Evolutionary conservation across 1,284 basidiomycete species (phyloP).

Genomic region (Moniliella sp.): DNA sequence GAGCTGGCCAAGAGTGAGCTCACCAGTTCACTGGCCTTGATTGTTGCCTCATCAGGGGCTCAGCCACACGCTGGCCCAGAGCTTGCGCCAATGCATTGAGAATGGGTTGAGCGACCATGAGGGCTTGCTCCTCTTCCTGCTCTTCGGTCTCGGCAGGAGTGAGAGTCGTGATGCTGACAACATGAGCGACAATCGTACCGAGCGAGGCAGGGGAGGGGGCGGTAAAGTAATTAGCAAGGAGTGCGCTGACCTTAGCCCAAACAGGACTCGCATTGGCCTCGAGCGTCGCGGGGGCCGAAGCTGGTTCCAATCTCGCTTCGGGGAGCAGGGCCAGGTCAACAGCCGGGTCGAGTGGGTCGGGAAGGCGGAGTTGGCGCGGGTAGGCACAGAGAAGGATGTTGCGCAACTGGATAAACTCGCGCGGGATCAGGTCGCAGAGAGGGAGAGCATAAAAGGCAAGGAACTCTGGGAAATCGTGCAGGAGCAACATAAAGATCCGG

Average conservation of each 20-base stretch:
- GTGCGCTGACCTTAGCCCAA: constrained; percentile 39
- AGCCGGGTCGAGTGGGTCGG: constrained; percentile 49
- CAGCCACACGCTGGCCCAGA: constrained; percentile 60
- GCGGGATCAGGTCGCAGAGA: constrained; percentile 75
- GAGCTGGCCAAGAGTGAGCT: neutral
- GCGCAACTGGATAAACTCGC: constrained; percentile 78
- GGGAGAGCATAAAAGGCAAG: constrained; percentile 88
- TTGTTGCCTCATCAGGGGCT: constrained; percentile 41
- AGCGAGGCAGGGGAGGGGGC: neutral
- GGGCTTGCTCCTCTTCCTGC: neutral
- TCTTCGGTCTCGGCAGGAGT: constrained; percentile 1
- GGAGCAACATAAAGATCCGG: constrained; percentile 69
- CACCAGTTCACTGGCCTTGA: neutral
- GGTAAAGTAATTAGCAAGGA: constrained; percentile 34
- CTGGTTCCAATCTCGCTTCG: constrained; percentile 70
- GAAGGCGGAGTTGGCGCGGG: constrained; percentile 55
- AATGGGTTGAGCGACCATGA: neutral
- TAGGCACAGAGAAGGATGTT: constrained; percentile 91
- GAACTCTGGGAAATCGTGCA: constrained; percentile 98
- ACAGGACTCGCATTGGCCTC: constrained; percentile 58
- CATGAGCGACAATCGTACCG: neutral
- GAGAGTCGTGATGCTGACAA: constrained; percentile 1
- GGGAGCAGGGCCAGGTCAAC: constrained; percentile 45
- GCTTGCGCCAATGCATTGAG: constrained; percentile 39
- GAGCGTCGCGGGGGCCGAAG: constrained; percentile 53